A percentile compares a stretch with the other conserved stretches of the same genome.
These are phyloP conservation scores for Lepiota brunneoincarnata DNA, from an alignment of 768 basidiomycete genomes.

Conservation along the genomic window DNA sequence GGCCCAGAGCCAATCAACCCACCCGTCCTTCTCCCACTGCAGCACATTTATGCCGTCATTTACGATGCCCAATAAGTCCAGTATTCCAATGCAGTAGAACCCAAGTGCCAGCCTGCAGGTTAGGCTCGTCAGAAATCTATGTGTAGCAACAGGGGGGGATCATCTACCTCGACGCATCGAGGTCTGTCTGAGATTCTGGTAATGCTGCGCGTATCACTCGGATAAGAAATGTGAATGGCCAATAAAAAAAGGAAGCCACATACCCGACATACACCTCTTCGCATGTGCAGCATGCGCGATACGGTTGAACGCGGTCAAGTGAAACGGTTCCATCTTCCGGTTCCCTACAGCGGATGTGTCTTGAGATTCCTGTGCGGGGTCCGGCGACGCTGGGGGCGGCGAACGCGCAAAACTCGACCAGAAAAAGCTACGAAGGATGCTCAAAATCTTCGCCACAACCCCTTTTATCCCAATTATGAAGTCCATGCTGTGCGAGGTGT, in stretches of 20 bases:
- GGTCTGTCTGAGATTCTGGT: conserved; percentile 62
- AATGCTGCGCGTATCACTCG: no score
- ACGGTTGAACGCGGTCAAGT: conserved; percentile 35
- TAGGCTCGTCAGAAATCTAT: conserved; percentile 11
- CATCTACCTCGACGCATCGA: conserved; percentile 70
- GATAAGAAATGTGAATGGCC: no score
- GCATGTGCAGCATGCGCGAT: conserved; percentile 63
- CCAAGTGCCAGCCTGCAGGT: conserved; percentile 68
- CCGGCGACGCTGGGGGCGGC: not conserved
- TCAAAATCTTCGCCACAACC: not conserved
- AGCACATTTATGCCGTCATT: conserved; percentile 32
- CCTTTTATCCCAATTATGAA: conserved; percentile 10
- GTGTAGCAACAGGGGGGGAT: conserved; percentile 1
- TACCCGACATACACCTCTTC: conserved; percentile 61
- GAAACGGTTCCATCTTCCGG: conserved; percentile 2
- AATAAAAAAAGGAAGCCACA: conserved; percentile 3
- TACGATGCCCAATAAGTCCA: conserved; percentile 71
- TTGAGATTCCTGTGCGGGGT: not conserved
- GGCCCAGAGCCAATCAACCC: conserved; percentile 87
- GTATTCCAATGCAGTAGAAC: conserved; percentile 84
- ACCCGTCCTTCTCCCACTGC: conserved; percentile 53
- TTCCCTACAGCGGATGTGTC: not conserved
- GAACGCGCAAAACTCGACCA: conserved; percentile 1
- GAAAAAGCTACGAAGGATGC: conserved; percentile 7
- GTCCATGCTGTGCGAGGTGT: not conserved